A percentile compares a stretch with the other conserved stretches of the same genome.
phyloP scores from a whole-genome alignment of 805 yeast species.

The Metschnikowia arizonensis region DNA sequence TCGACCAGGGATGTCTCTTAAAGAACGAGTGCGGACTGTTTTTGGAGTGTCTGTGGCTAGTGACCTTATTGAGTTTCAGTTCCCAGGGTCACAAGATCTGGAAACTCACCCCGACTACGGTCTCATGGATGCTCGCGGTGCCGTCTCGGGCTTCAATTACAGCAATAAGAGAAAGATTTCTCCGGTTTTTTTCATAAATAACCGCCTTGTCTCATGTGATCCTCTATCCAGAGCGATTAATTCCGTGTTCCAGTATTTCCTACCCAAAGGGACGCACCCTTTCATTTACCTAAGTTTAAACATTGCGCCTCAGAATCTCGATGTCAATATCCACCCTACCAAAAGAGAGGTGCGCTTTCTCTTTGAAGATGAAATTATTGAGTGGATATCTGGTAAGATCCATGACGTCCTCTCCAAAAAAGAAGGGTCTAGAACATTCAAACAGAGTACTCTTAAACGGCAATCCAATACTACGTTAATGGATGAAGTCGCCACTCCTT shows the following conservation, averaged over 20 bases:
- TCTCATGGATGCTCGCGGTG: conserved; percentile 50
- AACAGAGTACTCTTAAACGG: conserved; percentile 48
- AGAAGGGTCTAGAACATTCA: conserved; percentile 66
- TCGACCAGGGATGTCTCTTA: conserved; percentile 43
- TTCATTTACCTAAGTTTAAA: conserved; percentile 72
- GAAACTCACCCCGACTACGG: conserved; percentile 37
- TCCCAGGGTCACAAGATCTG: conserved; percentile 12
- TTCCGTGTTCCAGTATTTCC: conserved; percentile 55
- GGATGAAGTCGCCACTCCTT: conserved; percentile 12
- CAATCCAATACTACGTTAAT: conserved; percentile 6
- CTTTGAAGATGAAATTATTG: conserved; percentile 81
- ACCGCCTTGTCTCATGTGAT: conserved; percentile 78
- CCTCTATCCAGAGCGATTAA: conserved; percentile 67
- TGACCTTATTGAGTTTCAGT: conserved; percentile 50
- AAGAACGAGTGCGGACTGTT: conserved; percentile 69
- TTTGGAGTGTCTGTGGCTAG: conserved; percentile 69
- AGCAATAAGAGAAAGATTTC: conserved; percentile 58
- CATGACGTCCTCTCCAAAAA: conserved; percentile 49
- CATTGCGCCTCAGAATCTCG: conserved; percentile 67
- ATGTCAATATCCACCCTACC: conserved; percentile 95
- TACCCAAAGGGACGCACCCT: conserved; percentile 74
- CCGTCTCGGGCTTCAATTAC: conserved; percentile 68
- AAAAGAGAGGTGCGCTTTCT: conserved; percentile 87
- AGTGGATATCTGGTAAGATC: conserved; percentile 46
- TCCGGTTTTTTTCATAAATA: conserved; percentile 81